Evolutionary conservation across 75 land plant genomes (phyloP).

Genomic region (Chamaecyparis obtusa): DNA sequence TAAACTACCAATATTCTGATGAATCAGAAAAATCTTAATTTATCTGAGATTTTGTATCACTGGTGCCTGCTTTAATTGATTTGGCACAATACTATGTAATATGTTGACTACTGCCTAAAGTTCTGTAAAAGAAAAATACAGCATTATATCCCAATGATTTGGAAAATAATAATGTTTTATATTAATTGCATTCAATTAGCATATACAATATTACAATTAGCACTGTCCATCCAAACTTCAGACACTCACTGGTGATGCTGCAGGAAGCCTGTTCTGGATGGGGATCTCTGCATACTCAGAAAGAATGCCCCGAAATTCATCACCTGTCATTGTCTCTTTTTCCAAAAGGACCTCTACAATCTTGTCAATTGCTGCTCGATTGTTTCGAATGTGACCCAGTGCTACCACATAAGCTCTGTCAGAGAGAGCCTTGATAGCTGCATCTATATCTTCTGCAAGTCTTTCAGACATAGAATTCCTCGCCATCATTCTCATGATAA

Average conservation of each 20-base stretch:
- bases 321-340: slow-evolving; percentile 92
- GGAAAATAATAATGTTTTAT: background rate
- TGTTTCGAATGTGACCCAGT: slow-evolving; percentile 77
- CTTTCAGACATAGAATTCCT: slow-evolving; percentile 98
- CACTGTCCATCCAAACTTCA: background rate
- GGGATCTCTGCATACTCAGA: slow-evolving; percentile 92
- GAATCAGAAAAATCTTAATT: background rate
- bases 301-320: slow-evolving; percentile 90
- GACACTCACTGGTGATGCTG: slow-evolving; percentile 51
- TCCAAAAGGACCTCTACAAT: slow-evolving; percentile 94
- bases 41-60: background rate
- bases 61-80: background rate
- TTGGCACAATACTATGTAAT: background rate
- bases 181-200: background rate
- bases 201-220: slow-evolving; percentile 4
- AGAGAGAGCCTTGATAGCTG: slow-evolving; percentile 79
- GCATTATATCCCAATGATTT: background rate
- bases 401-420: slow-evolving; percentile 94
- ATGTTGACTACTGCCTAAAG: background rate
- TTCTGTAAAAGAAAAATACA: background rate
- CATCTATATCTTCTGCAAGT: slow-evolving; percentile 93
- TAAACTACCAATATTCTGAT: background rate
- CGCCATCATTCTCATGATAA: slow-evolving; percentile 99
- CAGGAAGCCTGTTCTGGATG: slow-evolving; percentile 66
- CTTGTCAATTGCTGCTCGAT: slow-evolving; percentile 96